These are phyloP conservation scores for Stygiomarasmius scandens DNA, from an alignment of 1,284 basidiomycete genomes.

Conservation along the genomic window DNA sequence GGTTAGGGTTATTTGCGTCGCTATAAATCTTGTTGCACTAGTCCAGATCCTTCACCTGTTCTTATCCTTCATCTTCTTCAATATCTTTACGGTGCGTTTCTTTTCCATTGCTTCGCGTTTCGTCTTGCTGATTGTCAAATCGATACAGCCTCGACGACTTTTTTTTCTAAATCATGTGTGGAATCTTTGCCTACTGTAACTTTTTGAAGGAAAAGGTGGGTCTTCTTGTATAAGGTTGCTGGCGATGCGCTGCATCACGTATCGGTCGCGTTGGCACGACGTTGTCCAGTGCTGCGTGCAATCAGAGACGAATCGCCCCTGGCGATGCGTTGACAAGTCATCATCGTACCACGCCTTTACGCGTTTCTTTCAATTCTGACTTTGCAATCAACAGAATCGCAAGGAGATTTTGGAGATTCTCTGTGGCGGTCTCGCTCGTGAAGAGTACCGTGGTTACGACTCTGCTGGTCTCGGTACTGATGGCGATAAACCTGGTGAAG, in stretches of 20 bases:
- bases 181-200: slow-evolving; percentile 95
- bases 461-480: slow-evolving; percentile 96
- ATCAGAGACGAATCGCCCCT: neutral
- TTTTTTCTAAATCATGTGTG: slow-evolving; percentile 80
- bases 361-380: slow-evolving; percentile 15
- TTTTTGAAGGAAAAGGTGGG: slow-evolving; percentile 90
- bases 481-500: slow-evolving; percentile 81
- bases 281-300: neutral
- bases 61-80: neutral
- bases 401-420: slow-evolving; percentile 93
- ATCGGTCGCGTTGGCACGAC: neutral
- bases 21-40: neutral
- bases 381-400: slow-evolving; percentile 72
- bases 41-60: neutral
- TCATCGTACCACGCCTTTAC: neutral
- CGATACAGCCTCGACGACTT: slow-evolving; percentile 1
- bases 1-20: neutral
- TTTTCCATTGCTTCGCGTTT: neutral
- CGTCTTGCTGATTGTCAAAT: neutral
- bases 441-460: slow-evolving; percentile 99
- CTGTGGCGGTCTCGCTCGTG: slow-evolving; percentile 88
- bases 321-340: slow-evolving; percentile 4
- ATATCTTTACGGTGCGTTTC: neutral
- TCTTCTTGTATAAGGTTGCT: slow-evolving; percentile 13
- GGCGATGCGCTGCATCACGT: neutral